phyloP scores from a whole-genome alignment of 2,329 filamentous ascomycete genomes.

The Fusarium sp. region DNA sequence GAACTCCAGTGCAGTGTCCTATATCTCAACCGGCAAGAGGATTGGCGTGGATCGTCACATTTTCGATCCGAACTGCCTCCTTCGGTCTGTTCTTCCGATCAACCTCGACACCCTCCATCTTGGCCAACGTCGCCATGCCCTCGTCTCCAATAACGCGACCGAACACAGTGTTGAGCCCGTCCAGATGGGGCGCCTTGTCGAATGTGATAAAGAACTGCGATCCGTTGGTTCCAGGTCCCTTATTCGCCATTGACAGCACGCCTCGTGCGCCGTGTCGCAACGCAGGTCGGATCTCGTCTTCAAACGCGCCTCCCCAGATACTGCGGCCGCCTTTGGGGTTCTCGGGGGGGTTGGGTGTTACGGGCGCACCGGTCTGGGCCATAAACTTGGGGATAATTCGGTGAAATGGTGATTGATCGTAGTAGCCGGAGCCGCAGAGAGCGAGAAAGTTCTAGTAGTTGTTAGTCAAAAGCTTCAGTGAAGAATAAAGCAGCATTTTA shows the following conservation, averaged over 20 bases:
- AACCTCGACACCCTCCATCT: slow-evolving; percentile 77
- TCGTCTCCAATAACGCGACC: slow-evolving; percentile 78
- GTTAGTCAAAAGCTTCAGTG: slow-evolving; percentile 23
- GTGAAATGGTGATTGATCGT: slow-evolving; percentile 81
- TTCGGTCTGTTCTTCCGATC: slow-evolving; percentile 84
- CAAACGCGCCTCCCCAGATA: slow-evolving; percentile 80
- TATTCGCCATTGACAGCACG: slow-evolving; percentile 83
- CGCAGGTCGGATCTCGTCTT: slow-evolving; percentile 82
- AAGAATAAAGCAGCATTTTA: slow-evolving; percentile 6
- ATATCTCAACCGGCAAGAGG: slow-evolving; percentile 72
- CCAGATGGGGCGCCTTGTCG: slow-evolving; percentile 81
- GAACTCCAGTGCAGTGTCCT: not conserved
- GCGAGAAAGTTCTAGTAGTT: slow-evolving; percentile 82
- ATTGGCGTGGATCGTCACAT: slow-evolving; percentile 82
- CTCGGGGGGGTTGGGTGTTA: slow-evolving; percentile 62
- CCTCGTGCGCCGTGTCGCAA: slow-evolving; percentile 77
- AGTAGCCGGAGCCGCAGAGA: slow-evolving; percentile 83
- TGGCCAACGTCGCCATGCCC: slow-evolving; percentile 73
- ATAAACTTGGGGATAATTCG: slow-evolving; percentile 86
- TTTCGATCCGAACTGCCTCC: slow-evolving; percentile 74
- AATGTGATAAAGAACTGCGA: slow-evolving; percentile 87
- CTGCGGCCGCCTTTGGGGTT: slow-evolving; percentile 77
- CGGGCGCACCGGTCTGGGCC: slow-evolving; percentile 78
- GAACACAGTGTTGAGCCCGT: slow-evolving; percentile 88
- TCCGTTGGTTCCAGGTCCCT: slow-evolving; percentile 78